These are phyloP conservation scores for Alternaria gaisen DNA, from an alignment of 2,329 filamentous ascomycete genomes.

Conservation along the genomic window DNA sequence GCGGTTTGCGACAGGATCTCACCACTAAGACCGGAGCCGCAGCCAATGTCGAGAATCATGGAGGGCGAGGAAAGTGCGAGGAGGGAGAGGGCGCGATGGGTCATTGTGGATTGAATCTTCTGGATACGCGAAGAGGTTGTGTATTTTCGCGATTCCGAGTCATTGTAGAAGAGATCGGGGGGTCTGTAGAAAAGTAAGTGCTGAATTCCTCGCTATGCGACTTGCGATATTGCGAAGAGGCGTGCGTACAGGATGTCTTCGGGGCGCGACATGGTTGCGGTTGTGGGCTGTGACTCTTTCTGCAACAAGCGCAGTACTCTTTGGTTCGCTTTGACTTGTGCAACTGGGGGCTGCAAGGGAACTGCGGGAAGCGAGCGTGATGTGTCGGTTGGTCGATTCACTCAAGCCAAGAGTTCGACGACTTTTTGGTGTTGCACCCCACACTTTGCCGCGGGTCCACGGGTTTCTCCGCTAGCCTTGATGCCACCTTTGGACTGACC, in stretches of 20 bases:
- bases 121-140: conserved; percentile 95
- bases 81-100: conserved; percentile 88
- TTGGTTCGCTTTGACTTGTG: not conserved
- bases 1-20: conserved; percentile 84
- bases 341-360: not conserved
- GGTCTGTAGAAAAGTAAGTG: conserved; percentile 64
- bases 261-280: conserved; percentile 85
- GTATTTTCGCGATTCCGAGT: conserved; percentile 95
- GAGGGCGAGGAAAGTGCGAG: conserved; percentile 82
- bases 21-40: conserved; percentile 91
- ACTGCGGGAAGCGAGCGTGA: not conserved
- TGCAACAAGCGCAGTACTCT: not conserved
- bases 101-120: conserved; percentile 95
- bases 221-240: conserved; percentile 13
- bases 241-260: conserved; percentile 85
- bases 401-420: conserved; percentile 30
- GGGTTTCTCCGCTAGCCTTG: conserved; percentile 27
- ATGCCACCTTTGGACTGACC: conserved; percentile 40
- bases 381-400: conserved; percentile 1
- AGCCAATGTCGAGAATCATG: conserved; percentile 94
- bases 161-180: conserved; percentile 97
- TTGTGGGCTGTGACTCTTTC: not conserved
- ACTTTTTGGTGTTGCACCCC: conserved; percentile 39
- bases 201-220: not conserved
- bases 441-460: conserved; percentile 25